Evolutionary conservation across 768 basidiomycete genomes (phyloP).

Genomic region (Amanita fuliginea): DNA sequence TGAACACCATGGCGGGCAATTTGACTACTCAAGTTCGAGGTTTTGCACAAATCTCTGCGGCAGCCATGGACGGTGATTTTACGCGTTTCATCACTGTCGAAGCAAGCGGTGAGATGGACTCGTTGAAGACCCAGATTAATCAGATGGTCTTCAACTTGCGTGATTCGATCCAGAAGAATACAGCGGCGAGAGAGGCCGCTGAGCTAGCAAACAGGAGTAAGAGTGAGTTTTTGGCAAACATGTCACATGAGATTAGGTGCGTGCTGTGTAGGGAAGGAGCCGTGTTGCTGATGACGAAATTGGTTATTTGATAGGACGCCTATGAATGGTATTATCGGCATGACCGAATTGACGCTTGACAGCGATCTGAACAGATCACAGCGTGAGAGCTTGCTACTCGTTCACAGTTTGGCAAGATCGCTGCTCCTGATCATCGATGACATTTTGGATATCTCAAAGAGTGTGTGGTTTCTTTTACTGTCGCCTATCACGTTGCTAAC

Average conservation of each 20-base stretch:
- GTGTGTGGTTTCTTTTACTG: constrained; percentile 35
- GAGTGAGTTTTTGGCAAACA: constrained; percentile 97
- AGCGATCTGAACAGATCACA: constrained; percentile 92
- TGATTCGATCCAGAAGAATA: constrained; percentile 97
- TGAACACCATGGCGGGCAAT: constrained; percentile 96
- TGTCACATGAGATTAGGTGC: constrained; percentile 93
- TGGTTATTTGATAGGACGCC: constrained; percentile 58
- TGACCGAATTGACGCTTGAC: constrained; percentile 97
- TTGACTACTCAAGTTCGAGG: constrained; percentile 98
- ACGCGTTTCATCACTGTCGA: constrained; percentile 99
- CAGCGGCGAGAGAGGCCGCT: constrained; percentile 91
- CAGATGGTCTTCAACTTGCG: constrained; percentile 98
- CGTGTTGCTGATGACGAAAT: neutral
- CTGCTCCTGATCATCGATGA: constrained; percentile 96
- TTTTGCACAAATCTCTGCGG: constrained; percentile 96
- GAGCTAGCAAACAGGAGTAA: constrained; percentile 97
- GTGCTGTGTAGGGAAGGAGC: constrained; percentile 16
- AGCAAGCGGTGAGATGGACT: constrained; percentile 98
- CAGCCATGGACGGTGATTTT: constrained; percentile 98
- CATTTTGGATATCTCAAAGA: constrained; percentile 99
- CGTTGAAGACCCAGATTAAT: constrained; percentile 96
- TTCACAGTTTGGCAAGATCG: constrained; percentile 89
- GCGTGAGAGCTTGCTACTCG: constrained; percentile 89
- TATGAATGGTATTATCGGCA: constrained; percentile 99
- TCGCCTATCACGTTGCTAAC: constrained; percentile 6